A percentile compares a stretch with the other conserved stretches of the same genome.
phyloP scores from a whole-genome alignment of 768 basidiomycete species.

The Boletus edulis region DNA sequence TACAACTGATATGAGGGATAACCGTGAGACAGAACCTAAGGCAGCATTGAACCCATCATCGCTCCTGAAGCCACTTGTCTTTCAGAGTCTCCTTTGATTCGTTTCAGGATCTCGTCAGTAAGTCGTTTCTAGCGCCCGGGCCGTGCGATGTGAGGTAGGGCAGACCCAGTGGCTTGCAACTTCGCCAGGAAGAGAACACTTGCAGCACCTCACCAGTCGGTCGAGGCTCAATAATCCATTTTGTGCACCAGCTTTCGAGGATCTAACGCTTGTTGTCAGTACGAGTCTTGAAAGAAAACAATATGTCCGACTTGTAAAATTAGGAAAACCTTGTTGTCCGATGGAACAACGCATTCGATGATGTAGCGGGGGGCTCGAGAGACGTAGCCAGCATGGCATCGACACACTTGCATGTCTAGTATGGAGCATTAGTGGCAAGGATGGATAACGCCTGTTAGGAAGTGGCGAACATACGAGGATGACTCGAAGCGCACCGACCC shows the following conservation, averaged over 20 bases:
- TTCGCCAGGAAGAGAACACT: conserved; percentile 47
- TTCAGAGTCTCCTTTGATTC: conserved; percentile 87
- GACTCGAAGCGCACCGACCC: conserved; percentile 28
- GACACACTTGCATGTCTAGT: too few relatives aligned
- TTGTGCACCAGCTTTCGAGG: conserved; percentile 84
- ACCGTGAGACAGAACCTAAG: not conserved
- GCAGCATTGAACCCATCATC: not conserved
- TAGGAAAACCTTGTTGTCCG: too few relatives aligned
- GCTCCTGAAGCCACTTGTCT: conserved; percentile 69
- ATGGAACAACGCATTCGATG: too few relatives aligned
- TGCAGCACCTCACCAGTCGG: conserved; percentile 70
- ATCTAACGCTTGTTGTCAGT: conserved; percentile 41
- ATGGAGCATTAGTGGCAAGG: too few relatives aligned
- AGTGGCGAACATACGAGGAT: not conserved
- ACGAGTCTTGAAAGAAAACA: too few relatives aligned
- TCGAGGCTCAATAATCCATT: conserved; percentile 79
- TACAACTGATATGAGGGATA: not conserved
- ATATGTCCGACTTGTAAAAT: too few relatives aligned
- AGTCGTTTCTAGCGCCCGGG: not conserved
- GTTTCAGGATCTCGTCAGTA: conserved; percentile 64
- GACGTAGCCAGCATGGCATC: too few relatives aligned
- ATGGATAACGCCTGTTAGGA: too few relatives aligned
- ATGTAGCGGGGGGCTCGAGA: too few relatives aligned
- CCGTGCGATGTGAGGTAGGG: conserved; percentile 15
- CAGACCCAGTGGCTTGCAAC: conserved; percentile 14